Base-by-base conservation (phyloP, 192 early-diverging fungal genomes). In the Gryganskiella cystojenkinii region DNA sequence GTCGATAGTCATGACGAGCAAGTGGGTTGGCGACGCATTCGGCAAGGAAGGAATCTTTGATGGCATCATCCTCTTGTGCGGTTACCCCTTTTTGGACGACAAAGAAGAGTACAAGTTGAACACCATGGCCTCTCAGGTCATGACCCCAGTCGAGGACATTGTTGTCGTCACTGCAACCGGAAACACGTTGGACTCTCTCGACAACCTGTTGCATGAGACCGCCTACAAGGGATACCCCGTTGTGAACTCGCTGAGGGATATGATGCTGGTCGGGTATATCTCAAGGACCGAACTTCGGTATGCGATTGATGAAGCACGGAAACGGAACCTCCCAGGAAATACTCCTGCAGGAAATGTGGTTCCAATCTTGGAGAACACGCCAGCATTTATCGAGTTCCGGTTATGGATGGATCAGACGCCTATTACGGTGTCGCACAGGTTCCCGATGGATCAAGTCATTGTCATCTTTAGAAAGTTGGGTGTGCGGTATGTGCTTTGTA, bases 211-310 rank as follows among this genome's bases (percentile, higher is more conserved):
- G 19, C 59, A 87, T 17, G 85, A 87, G 46, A 88, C 82, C n/a
- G 67, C 83, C 44, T 86, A 82, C 80, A 90, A 87, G 67, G 95
- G 94, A 4, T 94, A 90, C 40, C 94, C 94, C 0, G 83, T 95
- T 0, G 86, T 95, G 27, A 70, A 86, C 42, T 85, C 85, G 3
- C n/a, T 56, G 2, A 62, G 84, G 20, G 84, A 91, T 19, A 83
- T 89, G 81, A 74, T 80, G 54, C 64, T 95, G 9, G 80, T 89
- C 1, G 94, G 94, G 3, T 95, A 92, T 69, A 90, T 95, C 24
- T 82, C 83, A 15, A 81, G 89, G 20, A 81, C 88, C 0, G 90
- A 92, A 33, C 50, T 93, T n/a, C 19, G 70, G 34, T 84, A 80
- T 71, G 82, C 81, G 50, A 81, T 82, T 25, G 80, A 78, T 62